Evolutionary conservation across 495 filamentous ascomycete genomes (phyloP).

Genomic region (Podospora pseudoanserina): DNA sequence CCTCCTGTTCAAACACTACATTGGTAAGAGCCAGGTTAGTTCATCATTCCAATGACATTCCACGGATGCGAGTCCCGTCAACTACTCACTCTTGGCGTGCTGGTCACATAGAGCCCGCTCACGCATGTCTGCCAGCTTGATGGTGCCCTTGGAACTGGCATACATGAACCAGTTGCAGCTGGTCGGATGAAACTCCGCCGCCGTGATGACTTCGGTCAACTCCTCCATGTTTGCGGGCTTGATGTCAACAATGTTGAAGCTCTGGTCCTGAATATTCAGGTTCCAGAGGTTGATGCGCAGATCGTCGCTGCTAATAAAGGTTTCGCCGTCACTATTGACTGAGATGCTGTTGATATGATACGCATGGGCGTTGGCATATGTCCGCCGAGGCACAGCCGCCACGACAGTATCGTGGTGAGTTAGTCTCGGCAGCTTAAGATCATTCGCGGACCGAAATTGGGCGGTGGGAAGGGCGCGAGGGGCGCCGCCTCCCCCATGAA

Average conservation of each 20-base stretch:
- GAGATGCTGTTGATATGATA: slow-evolving; percentile 99
- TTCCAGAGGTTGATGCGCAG: slow-evolving; percentile 98
- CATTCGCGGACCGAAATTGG: slow-evolving; percentile 73
- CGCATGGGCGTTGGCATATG: slow-evolving; percentile 96
- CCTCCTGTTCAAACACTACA: slow-evolving; percentile 96
- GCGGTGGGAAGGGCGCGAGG: slow-evolving; percentile 62
- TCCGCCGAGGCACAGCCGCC: slow-evolving; percentile 89
- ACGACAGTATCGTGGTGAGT: slow-evolving; percentile 99
- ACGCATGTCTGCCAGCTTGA: slow-evolving; percentile 98
- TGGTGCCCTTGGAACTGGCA: slow-evolving; percentile 96
- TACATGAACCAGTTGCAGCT: slow-evolving; percentile 99
- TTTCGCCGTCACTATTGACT: slow-evolving; percentile 98
- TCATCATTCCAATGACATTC: neutral
- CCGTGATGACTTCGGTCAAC: slow-evolving; percentile 96
- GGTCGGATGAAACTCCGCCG: slow-evolving; percentile 92
- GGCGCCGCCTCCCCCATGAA: slow-evolving; percentile 69
- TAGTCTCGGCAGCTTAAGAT: slow-evolving; percentile 88
- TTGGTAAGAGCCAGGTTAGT: neutral
- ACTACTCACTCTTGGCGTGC: slow-evolving; percentile 80
- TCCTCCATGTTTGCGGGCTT: slow-evolving; percentile 99
- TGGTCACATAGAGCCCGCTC: slow-evolving; percentile 93
- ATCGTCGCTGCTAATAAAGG: slow-evolving; percentile 98
- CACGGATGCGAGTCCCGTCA: neutral
- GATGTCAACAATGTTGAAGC: slow-evolving; percentile 99
- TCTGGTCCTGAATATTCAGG: slow-evolving; percentile 97